Base-by-base conservation (phyloP, 352 stramenopile species). In the Pseudoperonospora humuli region DNA sequence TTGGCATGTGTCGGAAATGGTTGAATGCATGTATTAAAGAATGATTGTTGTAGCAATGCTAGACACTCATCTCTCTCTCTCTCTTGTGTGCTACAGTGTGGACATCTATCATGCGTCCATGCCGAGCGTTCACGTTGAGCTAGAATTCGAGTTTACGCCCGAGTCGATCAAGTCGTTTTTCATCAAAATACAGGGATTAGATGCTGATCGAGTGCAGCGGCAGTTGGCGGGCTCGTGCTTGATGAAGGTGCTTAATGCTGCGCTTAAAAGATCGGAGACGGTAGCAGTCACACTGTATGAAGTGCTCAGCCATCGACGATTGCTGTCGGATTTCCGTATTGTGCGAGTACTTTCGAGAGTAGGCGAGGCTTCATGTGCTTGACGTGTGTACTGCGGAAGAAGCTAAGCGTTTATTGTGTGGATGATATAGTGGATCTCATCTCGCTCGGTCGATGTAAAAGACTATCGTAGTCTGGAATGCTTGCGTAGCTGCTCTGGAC, bases 261-360 rank as follows among this genome's bases (percentile, higher is more conserved):
- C 54, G 5, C 40, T 50, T 24, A 36, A 50, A 21, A 56, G 60
- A 8, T 70, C 64, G 14, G 55, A 62, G 33, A 48, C 45, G 8
- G 27, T 68, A 28, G 60, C 66, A n/a, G 64, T 66, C 18, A 65
- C 75, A 17, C 44, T 94, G 13, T 92, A 89, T 28, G 82, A 94
- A 54, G 55, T 94, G 19, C 64, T 94, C 11, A 86, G 54, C 40
- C 61, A 90, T 38, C 70, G 78, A 6, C 61, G 82, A 20, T 60
- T 94, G 18, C 75, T 84, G 26, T 90, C 77, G 6, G 82, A 94
- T 39, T 88, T 88, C 39, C 79, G 82, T 2, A 67, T 92, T 45
- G 44, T 94, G 28, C 68, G 78, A 23, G 64, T 87, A 7, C 41
- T 94, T 17, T 75, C 79, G 38, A 89, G 76, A 48, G 74, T 84